Evolutionary conservation across 805 yeast species (phyloP), one percentile per base, ranked within the genome.

Genomic region (Scheffersomyces amazonensis): DNA sequence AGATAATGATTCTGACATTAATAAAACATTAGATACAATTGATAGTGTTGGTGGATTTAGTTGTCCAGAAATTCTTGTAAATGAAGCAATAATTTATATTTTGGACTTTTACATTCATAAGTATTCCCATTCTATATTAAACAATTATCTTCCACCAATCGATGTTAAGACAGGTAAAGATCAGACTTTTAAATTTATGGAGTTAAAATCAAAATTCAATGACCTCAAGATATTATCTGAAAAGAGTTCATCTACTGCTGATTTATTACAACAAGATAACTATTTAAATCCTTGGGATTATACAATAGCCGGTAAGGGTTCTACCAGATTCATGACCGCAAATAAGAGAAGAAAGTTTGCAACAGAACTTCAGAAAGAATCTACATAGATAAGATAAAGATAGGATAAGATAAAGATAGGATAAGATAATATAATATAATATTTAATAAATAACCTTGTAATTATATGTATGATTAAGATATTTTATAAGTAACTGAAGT

Each of bases 401-500:
- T n/a, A n/a, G n/a, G n/a, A n/a, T n/a, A 23, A 16, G 12, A 5
- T n/a, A 15, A 32, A 25, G 16, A 12, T 4, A 11, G 15, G 34
- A 31, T 9, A 13, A n/a, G 34, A 31, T 22, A 31, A 11, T 23
- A 10, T n/a, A 31, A 9, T 9, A 21, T 22, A 18, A 25, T 35
- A 4, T n/a, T n/a, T n/a, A n/a, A 35, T 27, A 25, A 19, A 8
- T 13, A 36, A 24, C n/a, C 5, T 23, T 5, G n/a, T 12, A 22
- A 8, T 29, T 15, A 28, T 3, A 19, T 36, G 23, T 35, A 15
- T 36, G n/a, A 13, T 13, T 23, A 15, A 12, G 20, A 15, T 32
- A 62, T 40, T 30, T 66, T 72, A 54, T 82, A 81, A 34, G 78
- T 77, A 2, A 89, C 96, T 34, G 75, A 60, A 0, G 95, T 81